These are phyloP conservation scores for Coprinopsis strossmayeri DNA, from an alignment of 768 basidiomycete genomes.

Conservation along the genomic window DNA sequence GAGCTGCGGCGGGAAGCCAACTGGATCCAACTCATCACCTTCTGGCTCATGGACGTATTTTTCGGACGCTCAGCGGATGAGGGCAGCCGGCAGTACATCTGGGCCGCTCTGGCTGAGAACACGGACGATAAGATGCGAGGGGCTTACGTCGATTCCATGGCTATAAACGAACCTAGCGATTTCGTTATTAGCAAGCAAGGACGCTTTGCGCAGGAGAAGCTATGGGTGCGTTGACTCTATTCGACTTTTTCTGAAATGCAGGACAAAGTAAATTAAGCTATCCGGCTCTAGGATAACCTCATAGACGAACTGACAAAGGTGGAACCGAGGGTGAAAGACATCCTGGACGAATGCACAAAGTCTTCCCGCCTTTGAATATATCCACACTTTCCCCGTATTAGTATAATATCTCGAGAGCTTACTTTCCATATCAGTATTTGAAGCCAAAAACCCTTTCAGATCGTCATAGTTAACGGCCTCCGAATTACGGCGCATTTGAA, in stretches of 20 bases:
- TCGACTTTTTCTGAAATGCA: too few species aligned
- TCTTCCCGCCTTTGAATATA: too few species aligned
- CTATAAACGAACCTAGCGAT: background rate
- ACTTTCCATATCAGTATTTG: too few species aligned
- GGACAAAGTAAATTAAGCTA: background rate
- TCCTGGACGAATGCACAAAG: too few species aligned
- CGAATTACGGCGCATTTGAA: too few species aligned
- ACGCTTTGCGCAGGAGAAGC: background rate
- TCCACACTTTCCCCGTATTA: too few species aligned
- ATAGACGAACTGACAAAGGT: background rate
- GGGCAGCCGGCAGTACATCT: constrained; percentile 29
- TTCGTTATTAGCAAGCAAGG: background rate
- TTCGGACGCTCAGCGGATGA: constrained; percentile 32
- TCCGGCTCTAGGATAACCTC: background rate
- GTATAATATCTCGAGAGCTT: too few species aligned
- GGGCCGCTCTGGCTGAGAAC: constrained; percentile 22
- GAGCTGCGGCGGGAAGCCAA: constrained; percentile 21
- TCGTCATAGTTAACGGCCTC: too few species aligned
- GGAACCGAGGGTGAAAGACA: background rate
- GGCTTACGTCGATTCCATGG: background rate
- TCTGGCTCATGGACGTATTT: constrained; percentile 22
- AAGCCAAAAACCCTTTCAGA: too few species aligned
- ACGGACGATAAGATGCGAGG: background rate
- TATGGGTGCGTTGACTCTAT: constrained; percentile 4
- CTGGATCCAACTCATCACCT: constrained; percentile 12